Evolutionary conservation across 192 early-diverging fungal species (phyloP).

Genomic region (Neocallimastix lanati): DNA sequence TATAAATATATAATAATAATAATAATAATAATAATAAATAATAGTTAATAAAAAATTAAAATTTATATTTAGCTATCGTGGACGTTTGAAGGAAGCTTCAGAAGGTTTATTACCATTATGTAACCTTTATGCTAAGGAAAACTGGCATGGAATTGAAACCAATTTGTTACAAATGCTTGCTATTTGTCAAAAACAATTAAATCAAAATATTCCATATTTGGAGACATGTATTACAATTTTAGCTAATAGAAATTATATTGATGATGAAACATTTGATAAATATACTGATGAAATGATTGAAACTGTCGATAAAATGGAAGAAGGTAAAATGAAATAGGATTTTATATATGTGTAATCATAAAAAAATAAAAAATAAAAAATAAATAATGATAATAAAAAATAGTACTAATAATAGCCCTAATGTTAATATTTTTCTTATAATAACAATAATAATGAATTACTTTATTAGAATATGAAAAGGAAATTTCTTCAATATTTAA

Average conservation of each 20-base stretch:
- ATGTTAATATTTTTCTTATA: too few species aligned
- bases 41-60: too few species aligned
- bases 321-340: background rate
- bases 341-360: background rate
- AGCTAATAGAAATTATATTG: background rate
- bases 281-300: background rate
- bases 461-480: background rate
- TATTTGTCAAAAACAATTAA: background rate
- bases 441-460: too few species aligned
- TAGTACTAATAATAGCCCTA: too few species aligned
- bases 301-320: background rate
- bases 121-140: conserved; percentile 26
- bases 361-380: too few species aligned
- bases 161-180: background rate
- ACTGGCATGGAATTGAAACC: conserved; percentile 49
- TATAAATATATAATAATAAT: background rate
- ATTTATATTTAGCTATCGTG: conserved; percentile 29
- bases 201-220: background rate
- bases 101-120: conserved; percentile 38
- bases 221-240: background rate
- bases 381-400: too few species aligned
- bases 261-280: background rate
- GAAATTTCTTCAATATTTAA: background rate
- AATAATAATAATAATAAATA: too few species aligned
- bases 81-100: conserved; percentile 44